Evolutionary conservation across 2,329 filamentous ascomycete species (phyloP), one percentile per base, ranked within the genome.

Genomic region (Apiospora sp.): DNA sequence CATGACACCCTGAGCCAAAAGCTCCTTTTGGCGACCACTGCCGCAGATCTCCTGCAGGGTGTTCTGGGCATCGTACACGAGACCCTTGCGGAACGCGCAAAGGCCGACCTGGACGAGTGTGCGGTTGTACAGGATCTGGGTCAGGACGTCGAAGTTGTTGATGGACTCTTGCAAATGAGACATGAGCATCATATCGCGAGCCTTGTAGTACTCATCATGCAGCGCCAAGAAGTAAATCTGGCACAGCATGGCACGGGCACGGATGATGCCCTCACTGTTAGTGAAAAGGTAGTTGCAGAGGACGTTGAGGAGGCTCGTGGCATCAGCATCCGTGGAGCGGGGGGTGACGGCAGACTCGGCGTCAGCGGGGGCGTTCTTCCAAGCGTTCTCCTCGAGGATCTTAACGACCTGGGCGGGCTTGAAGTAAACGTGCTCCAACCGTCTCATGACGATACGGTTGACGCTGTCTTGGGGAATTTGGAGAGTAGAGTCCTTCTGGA

Each of bases 161-260:
- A 99, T 99, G 71, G 94, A 97, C 87, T 99, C 96, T 82, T 98
- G 96, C 81, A 99, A 87, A 87, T 99, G 96, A 24, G 96, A 99
- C 95, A 99, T 99, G 83, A 99, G 91, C 92, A 98, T 97, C 93
- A 99, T 96, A 84, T 99, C 97, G 77, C 96, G 94, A 80, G 96
- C 93, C 85, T 93, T 94, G 90, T 98, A 98, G 89, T 98, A 99
- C 79, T 98, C 92, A 85, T 98, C 95, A 85, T 99, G 96, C 71
- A 99, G 90, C 69, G 96, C 96, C 78, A 98, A 89, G 91, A 98
- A 98, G 88, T 99, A 99, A 75, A 99, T 96, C 85, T 98, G 95
- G 88, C 94, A 98, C 75, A 99, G 89, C 95, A 99, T 98, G 67
- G 96, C 96, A 73, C 96, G 92, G 73, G 96, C 97, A 76, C 96